Evolutionary conservation across 2,329 filamentous ascomycete genomes (phyloP), one percentile per base, ranked within the genome.

Genomic region (Dothideomycetes sp.): DNA sequence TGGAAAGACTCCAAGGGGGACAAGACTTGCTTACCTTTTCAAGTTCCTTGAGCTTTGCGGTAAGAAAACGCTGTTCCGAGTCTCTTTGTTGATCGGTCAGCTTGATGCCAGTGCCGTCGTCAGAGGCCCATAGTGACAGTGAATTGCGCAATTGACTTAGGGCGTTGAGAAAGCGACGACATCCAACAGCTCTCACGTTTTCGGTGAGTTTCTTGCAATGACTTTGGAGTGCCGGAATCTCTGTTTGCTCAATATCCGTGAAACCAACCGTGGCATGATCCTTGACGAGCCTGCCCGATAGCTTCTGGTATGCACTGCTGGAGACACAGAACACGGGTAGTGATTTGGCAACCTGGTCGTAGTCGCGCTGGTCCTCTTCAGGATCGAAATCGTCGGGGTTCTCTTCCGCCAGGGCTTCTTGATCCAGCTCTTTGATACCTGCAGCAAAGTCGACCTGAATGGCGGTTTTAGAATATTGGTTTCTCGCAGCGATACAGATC

Each of bases 301-400:
- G 57, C 49, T 76, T 75, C 49, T 82, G 76, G 40, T 79, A 82
- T 0, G 71, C 76, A 31, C 71, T 63, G 33, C 71, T 74, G 43
- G 73, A 78, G 12, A 82, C 73, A 46, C 77, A 82, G 51, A 80
- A 83, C 2, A 82, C 76, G 0, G 76, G 71, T 1, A 83, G 61
- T 1, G 62, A 64, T 7, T 55, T 55, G 0, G 73, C 75, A 6
- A 80, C 65, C 30, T 73, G 57, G 0, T 73, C 66, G 38, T 82
- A 82, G 49, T 81, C 69, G 8, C 74, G 66, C 2, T 63, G 31
- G 5, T 77, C 69, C n/a, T 67, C 51, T 2, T 72, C 66, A 0
- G 73, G 72, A 46, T 78, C 60, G 48, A 77, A 78, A 7, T 63
- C 63, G 1, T 64, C 65, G 15, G 71, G 71, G 31, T 78, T 67